Percentiles rank a stretch among this genome's conserved stretches.
phyloP scores from a whole-genome alignment of 2,329 filamentous ascomycete species.

The Trichoderma koningii region DNA sequence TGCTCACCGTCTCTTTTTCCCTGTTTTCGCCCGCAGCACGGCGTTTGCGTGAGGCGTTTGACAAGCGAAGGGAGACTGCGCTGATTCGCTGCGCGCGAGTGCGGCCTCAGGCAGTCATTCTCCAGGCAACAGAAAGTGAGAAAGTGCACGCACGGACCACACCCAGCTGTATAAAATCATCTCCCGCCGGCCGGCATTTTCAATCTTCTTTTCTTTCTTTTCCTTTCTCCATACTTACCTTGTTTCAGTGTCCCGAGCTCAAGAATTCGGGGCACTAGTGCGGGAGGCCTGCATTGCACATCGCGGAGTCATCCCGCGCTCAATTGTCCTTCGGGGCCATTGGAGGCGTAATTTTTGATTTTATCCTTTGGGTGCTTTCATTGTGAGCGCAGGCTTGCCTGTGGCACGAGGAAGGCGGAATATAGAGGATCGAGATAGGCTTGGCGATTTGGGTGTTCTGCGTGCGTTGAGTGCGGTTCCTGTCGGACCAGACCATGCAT shows the following conservation, averaged over 20 bases:
- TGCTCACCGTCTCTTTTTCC: constrained; percentile 7
- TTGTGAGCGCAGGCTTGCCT: constrained; percentile 44
- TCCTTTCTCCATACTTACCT: constrained; percentile 55
- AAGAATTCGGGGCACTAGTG: constrained; percentile 46
- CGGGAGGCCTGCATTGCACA: constrained; percentile 57
- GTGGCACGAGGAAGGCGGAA: constrained; percentile 47
- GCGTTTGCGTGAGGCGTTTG: constrained; percentile 19
- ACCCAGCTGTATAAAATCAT: constrained; percentile 31
- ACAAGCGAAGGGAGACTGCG: constrained; percentile 10
- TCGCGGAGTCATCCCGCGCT: constrained; percentile 51
- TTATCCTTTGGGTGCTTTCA: constrained; percentile 44
- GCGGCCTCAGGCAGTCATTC: constrained; percentile 5
- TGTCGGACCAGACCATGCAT: background rate
- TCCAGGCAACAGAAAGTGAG: background rate
- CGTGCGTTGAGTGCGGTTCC: background rate
- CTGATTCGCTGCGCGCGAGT: constrained; percentile 7
- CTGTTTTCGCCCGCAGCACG: background rate
- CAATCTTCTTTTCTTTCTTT: constrained; percentile 31
- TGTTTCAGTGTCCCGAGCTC: constrained; percentile 48
- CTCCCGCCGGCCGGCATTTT: constrained; percentile 23
- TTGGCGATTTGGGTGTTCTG: no score
- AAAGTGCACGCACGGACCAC: constrained; percentile 32
- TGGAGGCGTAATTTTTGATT: constrained; percentile 54
- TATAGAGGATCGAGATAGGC: background rate
- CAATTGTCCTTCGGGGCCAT: constrained; percentile 57